A percentile compares a stretch with the other conserved stretches of the same genome.
These are phyloP conservation scores for Purshia tridentata DNA, from an alignment of 306 rosid genomes.

Conservation along the genomic window DNA sequence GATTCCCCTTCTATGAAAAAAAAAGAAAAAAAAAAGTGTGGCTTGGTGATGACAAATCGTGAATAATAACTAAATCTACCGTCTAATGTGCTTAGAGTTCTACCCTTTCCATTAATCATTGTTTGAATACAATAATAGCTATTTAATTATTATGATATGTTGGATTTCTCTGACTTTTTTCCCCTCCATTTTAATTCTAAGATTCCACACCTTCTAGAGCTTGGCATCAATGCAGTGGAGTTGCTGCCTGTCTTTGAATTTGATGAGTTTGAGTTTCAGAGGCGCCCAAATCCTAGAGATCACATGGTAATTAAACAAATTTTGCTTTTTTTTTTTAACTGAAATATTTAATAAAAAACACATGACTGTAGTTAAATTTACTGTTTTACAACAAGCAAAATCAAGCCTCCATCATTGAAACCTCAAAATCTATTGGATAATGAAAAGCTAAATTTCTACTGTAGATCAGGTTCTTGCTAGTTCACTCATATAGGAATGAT, in stretches of 20 bases:
- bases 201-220: constrained; percentile 97
- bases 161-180: constrained; percentile 14
- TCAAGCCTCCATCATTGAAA: neutral
- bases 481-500: constrained; percentile 7
- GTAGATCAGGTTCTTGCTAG: neutral
- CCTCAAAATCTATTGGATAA: neutral
- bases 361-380: neutral
- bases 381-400: neutral
- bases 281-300: constrained; percentile 86
- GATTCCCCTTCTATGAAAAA: no score
- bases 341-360: neutral
- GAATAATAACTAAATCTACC: neutral
- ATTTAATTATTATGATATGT: neutral
- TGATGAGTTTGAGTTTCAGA: constrained; percentile 90
- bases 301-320: constrained; percentile 64
- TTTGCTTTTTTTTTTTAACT: neutral
- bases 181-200: constrained; percentile 31
- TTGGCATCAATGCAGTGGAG: constrained; percentile 92
- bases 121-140: neutral
- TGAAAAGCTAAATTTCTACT: neutral
- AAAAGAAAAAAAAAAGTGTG: neutral
- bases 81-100: constrained; percentile 5
- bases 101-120: constrained; percentile 4
- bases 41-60: neutral
- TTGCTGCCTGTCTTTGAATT: constrained; percentile 87